Conservation (phyloP, 352 stramenopile species). For the Phytophthora meadii region DNA sequence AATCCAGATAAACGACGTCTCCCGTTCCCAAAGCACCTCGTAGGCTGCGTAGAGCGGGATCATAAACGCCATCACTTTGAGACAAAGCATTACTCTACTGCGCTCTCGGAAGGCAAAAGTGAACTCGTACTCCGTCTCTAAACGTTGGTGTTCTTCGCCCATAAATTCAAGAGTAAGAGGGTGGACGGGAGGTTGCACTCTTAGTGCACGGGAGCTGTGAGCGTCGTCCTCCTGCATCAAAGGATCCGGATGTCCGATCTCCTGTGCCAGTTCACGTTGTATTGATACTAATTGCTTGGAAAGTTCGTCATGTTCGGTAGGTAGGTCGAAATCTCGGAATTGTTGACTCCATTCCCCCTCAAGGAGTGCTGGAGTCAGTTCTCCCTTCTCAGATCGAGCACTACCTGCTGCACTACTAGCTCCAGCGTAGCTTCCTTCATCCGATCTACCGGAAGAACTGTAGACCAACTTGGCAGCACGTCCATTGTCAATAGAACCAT, state of each 20-base stretch:
- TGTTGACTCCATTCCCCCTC: constrained; percentile 84
- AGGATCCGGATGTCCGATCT: constrained; percentile 75
- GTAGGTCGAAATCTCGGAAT: constrained; percentile 81
- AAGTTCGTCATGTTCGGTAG: constrained; percentile 79
- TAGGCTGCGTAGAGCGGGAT: constrained; percentile 79
- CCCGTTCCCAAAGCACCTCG: constrained; percentile 69
- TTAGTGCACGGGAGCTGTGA: constrained; percentile 65
- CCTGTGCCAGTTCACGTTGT: constrained; percentile 73
- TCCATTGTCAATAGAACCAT: constrained; percentile 18
- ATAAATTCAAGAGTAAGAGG: constrained; percentile 87
- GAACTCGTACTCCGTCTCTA: constrained; percentile 79
- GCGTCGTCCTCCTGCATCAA: constrained; percentile 71
- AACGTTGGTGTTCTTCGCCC: constrained; percentile 79
- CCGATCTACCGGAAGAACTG: constrained; percentile 41
- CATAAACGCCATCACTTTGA: constrained; percentile 78
- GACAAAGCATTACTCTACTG: constrained; percentile 66
- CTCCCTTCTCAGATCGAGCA: constrained; percentile 36
- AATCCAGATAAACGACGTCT: constrained; percentile 71
- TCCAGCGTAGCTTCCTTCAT: constrained; percentile 40
- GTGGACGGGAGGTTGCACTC: constrained; percentile 74
- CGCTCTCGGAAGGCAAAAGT: constrained; percentile 78
- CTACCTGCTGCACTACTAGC: constrained; percentile 1
- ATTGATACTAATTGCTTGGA: constrained; percentile 77
- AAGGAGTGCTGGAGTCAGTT: constrained; percentile 58
- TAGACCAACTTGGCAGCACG: constrained; percentile 29